Evolutionary conservation across 2,329 filamentous ascomycete genomes (phyloP).

Genomic region (Hypoxylon sp.): DNA sequence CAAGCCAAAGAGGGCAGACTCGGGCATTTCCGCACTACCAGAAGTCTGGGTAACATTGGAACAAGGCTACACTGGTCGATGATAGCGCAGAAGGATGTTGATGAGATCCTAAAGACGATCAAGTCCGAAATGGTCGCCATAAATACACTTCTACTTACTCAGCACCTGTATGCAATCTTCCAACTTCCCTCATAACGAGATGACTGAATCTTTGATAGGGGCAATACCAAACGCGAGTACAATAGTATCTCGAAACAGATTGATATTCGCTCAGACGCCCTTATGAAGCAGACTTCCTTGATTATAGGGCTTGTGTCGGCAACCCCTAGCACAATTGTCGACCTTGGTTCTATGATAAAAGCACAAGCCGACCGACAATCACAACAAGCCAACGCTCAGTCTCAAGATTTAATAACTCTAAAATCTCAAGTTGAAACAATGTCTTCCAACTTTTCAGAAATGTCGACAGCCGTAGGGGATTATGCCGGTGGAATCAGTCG

Average conservation of each 20-base stretch:
- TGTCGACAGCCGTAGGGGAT: neutral
- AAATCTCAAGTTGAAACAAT: neutral
- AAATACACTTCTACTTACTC: neutral
- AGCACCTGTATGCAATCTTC: constrained; percentile 2
- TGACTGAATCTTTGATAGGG: neutral
- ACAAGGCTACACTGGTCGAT: constrained; percentile 2
- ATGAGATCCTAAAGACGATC: neutral
- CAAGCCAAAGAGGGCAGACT: neutral
- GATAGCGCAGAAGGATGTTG: constrained; percentile 1
- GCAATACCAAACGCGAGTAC: neutral
- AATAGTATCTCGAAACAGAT: neutral
- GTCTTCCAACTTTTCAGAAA: neutral
- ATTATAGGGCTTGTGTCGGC: neutral
- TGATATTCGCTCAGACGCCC: neutral
- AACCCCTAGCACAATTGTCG: neutral
- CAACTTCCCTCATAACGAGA: neutral
- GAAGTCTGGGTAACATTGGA: neutral
- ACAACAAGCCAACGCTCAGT: neutral
- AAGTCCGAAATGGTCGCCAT: neutral
- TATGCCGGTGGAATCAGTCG: neutral
- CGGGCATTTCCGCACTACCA: neutral
- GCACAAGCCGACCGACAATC: neutral
- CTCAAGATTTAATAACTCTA: neutral
- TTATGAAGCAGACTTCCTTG: constrained; percentile 5
- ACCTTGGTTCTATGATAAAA: neutral